Percentiles rank a stretch among this genome's conserved stretches.
Conservation (phyloP, 2,329 filamentous ascomycete genomes). For the Emmonsia crescens region DNA sequence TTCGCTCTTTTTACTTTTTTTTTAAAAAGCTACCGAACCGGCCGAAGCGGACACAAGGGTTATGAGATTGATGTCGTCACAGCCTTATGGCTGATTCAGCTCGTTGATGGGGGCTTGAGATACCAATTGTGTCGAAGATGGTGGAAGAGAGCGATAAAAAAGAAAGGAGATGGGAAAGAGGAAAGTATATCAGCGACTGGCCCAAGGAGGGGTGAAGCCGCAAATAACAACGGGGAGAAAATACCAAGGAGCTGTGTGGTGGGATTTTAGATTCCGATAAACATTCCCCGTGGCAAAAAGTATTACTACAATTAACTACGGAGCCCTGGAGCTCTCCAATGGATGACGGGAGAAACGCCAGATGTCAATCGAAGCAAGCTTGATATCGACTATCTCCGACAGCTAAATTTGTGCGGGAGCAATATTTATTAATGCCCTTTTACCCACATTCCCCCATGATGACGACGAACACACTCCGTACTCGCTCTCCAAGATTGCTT, state of each 20-base stretch:
- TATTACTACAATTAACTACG: neutral
- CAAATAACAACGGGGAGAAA: neutral
- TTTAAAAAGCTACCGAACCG: neutral
- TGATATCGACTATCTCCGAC: neutral
- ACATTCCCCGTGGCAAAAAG: slow-evolving; percentile 3
- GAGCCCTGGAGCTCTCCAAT: neutral
- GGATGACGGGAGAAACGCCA: neutral
- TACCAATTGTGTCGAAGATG: neutral
- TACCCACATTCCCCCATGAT: neutral
- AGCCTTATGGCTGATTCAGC: neutral
- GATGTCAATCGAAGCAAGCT: neutral
- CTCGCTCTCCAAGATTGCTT: too few species aligned
- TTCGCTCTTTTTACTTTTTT: neutral
- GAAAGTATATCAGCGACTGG: neutral
- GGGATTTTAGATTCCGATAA: neutral
- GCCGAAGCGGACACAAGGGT: neutral
- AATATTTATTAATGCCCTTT: too few species aligned
- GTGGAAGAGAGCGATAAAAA: neutral
- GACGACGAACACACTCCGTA: neutral
- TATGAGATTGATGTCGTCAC: neutral
- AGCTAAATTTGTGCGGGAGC: neutral
- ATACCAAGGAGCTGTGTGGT: neutral
- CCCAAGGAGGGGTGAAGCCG: neutral
- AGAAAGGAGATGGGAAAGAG: neutral
- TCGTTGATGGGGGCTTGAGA: neutral